A percentile compares a stretch with the other conserved stretches of the same genome.
phyloP scores from a whole-genome alignment of 805 yeast species.

The Candida cerambycidarum region DNA sequence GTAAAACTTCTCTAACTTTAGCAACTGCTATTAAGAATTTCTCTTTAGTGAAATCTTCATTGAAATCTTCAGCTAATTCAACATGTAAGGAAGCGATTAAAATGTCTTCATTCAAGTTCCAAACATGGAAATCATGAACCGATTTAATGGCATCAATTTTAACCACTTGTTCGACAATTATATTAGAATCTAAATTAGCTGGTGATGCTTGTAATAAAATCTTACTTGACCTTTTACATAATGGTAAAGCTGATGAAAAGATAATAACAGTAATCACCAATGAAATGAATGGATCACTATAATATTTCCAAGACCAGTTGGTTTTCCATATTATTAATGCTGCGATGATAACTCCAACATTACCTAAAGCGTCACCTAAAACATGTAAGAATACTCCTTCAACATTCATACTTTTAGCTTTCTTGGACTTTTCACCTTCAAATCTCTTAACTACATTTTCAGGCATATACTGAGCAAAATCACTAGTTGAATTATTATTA shows the following conservation, averaged over 20 bases:
- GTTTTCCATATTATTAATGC: constrained; percentile 95
- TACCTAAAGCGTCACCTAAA: constrained; percentile 93
- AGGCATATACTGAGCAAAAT: constrained; percentile 43
- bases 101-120: constrained; percentile 90
- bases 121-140: constrained; percentile 92
- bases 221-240: constrained; percentile 82
- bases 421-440: constrained; percentile 28
- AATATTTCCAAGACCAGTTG: constrained; percentile 81
- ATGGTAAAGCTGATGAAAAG: constrained; percentile 86
- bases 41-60: constrained; percentile 37
- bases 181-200: constrained; percentile 71
- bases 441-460: constrained; percentile 45
- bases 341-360: constrained; percentile 85
- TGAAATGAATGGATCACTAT: constrained; percentile 84
- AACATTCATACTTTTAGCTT: constrained; percentile 81
- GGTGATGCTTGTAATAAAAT: constrained; percentile 94
- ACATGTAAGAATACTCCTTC: constrained; percentile 96
- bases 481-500: constrained; percentile 11
- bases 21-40: constrained; percentile 67
- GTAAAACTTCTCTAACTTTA: constrained; percentile 74
- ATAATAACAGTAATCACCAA: constrained; percentile 83
- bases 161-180: constrained; percentile 66
- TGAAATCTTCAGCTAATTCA: constrained; percentile 51
- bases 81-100: constrained; percentile 89
- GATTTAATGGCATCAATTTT: constrained; percentile 72